Percentiles rank a stretch among this genome's conserved stretches.
phyloP scores from a whole-genome alignment of 495 filamentous ascomycete species.

The Hyaloscypha variabilis region DNA sequence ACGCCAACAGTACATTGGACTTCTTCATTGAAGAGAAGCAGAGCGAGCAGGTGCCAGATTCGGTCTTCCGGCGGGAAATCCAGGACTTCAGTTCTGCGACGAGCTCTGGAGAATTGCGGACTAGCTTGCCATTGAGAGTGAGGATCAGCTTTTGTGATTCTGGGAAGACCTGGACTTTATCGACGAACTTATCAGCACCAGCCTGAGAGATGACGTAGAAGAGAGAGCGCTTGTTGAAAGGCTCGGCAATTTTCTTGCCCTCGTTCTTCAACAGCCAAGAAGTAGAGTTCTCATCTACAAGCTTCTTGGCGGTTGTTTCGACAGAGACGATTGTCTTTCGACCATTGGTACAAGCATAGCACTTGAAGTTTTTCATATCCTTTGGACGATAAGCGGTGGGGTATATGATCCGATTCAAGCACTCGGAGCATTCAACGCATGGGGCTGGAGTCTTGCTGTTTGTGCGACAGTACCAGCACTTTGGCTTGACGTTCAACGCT shows the following conservation, averaged over 20 bases:
- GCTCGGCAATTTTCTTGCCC: conserved; percentile 32
- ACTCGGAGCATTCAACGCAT: conserved; percentile 41
- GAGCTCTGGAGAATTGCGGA: conserved; percentile 41
- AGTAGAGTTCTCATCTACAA: conserved; percentile 39
- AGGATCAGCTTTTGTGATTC: conserved; percentile 14
- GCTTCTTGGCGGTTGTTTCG: conserved; percentile 35
- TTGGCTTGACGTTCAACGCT: conserved; percentile 41
- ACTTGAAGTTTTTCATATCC: conserved; percentile 34
- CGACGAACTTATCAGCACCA: conserved; percentile 34
- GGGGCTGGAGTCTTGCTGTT: conserved; percentile 23
- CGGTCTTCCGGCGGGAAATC: conserved; percentile 38
- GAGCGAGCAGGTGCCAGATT: conserved; percentile 39
- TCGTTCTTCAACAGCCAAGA: conserved; percentile 43
- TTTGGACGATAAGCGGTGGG: conserved; percentile 40
- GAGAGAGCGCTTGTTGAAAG: conserved; percentile 41
- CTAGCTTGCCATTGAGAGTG: conserved; percentile 39
- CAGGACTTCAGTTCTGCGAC: conserved; percentile 35
- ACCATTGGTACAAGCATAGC: conserved; percentile 38
- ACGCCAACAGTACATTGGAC: conserved; percentile 29
- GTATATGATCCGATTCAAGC: conserved; percentile 46
- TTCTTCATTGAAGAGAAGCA: conserved; percentile 40
- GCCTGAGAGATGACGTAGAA: conserved; percentile 40
- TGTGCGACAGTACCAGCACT: conserved; percentile 48
- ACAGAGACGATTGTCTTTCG: conserved; percentile 35
- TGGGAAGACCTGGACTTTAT: conserved; percentile 42